Conservation (phyloP, 257 asterid genomes). For the Forsythia suspensa region DNA sequence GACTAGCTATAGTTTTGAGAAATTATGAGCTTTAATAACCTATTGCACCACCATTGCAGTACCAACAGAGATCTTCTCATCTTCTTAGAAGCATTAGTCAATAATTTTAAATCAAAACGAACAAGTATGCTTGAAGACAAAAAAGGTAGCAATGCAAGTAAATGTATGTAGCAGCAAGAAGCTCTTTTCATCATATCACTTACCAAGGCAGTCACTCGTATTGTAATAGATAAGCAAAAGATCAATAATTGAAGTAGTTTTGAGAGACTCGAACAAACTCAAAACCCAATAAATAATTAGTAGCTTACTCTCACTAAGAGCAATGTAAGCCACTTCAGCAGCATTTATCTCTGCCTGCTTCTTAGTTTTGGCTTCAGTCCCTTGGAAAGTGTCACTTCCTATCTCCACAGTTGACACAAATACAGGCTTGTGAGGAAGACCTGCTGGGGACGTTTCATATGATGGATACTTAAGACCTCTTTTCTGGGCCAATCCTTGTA, state of each 20-base stretch:
- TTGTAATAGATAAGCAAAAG: background rate
- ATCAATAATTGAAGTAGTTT: background rate
- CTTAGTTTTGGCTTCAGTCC: slow-evolving; percentile 65
- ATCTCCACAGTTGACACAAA: slow-evolving; percentile 58
- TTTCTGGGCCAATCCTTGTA: slow-evolving; percentile 68
- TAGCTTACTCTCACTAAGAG: slow-evolving; percentile 50
- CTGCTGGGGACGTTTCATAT: slow-evolving; percentile 47
- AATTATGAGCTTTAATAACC: background rate
- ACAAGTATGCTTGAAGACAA: background rate
- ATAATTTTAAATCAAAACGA: background rate
- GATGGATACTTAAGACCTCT: slow-evolving; percentile 49
- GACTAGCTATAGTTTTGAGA: background rate
- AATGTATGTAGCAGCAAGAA: background rate
- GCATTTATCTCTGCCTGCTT: slow-evolving; percentile 84
- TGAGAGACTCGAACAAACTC: slow-evolving; percentile 10
- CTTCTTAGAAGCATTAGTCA: background rate
- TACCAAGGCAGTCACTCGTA: background rate
- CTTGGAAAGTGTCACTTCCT: slow-evolving; percentile 45
- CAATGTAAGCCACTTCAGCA: slow-evolving; percentile 62
- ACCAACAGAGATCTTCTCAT: background rate
- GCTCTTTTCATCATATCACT: background rate
- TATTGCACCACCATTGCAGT: background rate
- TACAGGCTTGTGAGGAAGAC: slow-evolving; percentile 47
- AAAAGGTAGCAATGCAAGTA: background rate
- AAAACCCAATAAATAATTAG: slow-evolving; percentile 2